These are phyloP conservation scores for Chalara sp. DNA, from an alignment of 2,329 filamentous ascomycete species.

Conservation along the genomic window DNA sequence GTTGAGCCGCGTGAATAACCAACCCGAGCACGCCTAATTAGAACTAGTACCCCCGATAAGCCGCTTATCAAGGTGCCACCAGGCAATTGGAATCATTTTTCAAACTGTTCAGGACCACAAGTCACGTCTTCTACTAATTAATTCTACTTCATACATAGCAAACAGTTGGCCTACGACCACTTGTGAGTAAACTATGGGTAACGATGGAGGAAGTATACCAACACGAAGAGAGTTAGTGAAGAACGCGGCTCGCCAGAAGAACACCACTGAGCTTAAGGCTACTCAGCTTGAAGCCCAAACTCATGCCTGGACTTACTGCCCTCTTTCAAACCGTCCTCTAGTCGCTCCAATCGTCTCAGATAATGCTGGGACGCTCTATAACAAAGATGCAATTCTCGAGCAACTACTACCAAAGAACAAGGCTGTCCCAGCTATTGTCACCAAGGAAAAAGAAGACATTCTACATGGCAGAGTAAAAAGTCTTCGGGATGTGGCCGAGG, in stretches of 20 bases:
- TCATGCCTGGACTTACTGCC: slow-evolving; percentile 82
- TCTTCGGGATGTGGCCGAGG: slow-evolving; percentile 78
- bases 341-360: slow-evolving; percentile 70
- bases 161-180: background rate
- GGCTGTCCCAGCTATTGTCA: slow-evolving; percentile 32
- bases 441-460: slow-evolving; percentile 52
- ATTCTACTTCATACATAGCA: background rate
- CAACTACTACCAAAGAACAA: slow-evolving; percentile 51
- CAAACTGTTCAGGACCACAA: background rate
- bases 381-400: slow-evolving; percentile 83
- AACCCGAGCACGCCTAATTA: too few species aligned
- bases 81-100: background rate
- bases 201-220: slow-evolving; percentile 95
- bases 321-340: slow-evolving; percentile 73
- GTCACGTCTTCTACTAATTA: background rate
- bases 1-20: too few species aligned
- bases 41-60: too few species aligned
- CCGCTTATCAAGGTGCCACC: too few species aligned
- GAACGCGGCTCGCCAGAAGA: slow-evolving; percentile 77
- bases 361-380: slow-evolving; percentile 78
- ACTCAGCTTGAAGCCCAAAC: slow-evolving; percentile 76
- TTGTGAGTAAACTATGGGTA: slow-evolving; percentile 61
- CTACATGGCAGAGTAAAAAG: slow-evolving; percentile 63
- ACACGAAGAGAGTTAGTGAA: slow-evolving; percentile 95
- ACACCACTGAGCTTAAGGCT: slow-evolving; percentile 81